Percentiles rank a stretch among this genome's conserved stretches.
These are phyloP conservation scores for Candida sojae DNA, from an alignment of 1,139 yeast species.

Conservation along the genomic window DNA sequence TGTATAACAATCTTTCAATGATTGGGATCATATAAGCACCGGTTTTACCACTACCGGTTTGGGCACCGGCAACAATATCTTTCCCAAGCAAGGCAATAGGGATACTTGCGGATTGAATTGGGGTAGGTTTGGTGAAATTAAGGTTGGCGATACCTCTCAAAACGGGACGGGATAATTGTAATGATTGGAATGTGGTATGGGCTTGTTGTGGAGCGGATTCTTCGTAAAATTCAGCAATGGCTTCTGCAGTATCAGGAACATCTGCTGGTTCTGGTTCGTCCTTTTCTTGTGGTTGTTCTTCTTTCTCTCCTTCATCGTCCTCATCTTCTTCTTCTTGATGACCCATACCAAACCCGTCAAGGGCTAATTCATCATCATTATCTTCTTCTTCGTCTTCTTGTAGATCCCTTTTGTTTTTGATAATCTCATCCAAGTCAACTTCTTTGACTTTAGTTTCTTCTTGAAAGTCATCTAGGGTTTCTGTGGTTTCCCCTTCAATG, in stretches of 20 bases:
- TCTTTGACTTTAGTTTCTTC: conserved; percentile 44
- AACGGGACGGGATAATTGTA: conserved; percentile 87
- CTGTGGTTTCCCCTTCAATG: conserved; percentile 56
- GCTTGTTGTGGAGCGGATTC: conserved; percentile 37
- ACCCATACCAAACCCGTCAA: conserved; percentile 80
- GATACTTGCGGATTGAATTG: conserved; percentile 90
- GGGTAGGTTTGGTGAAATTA: conserved; percentile 85
- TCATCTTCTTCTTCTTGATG: conserved; percentile 26
- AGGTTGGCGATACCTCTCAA: conserved; percentile 77
- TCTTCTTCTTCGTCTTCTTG: conserved; percentile 29
- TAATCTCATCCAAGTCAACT: conserved; percentile 86
- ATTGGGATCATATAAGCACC: conserved; percentile 98
- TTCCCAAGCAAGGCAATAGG: conserved; percentile 93
- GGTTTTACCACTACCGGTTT: conserved; percentile 98
- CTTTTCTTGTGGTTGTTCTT: conserved; percentile 23
- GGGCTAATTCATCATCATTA: conserved; percentile 42
- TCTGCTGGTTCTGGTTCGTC: conserved; percentile 45
- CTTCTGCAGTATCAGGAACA: conserved; percentile 69
- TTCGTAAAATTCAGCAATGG: conserved; percentile 68
- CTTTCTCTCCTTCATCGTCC: conserved; percentile 23
- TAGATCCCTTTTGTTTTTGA: conserved; percentile 78
- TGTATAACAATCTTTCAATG: conserved; percentile 84
- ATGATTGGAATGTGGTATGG: conserved; percentile 64
- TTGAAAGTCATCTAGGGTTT: conserved; percentile 78
- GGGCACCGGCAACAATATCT: conserved; percentile 98